These are phyloP conservation scores for Acorus calamus DNA, from an alignment of 106 monocot genomes.

Conservation along the genomic window DNA sequence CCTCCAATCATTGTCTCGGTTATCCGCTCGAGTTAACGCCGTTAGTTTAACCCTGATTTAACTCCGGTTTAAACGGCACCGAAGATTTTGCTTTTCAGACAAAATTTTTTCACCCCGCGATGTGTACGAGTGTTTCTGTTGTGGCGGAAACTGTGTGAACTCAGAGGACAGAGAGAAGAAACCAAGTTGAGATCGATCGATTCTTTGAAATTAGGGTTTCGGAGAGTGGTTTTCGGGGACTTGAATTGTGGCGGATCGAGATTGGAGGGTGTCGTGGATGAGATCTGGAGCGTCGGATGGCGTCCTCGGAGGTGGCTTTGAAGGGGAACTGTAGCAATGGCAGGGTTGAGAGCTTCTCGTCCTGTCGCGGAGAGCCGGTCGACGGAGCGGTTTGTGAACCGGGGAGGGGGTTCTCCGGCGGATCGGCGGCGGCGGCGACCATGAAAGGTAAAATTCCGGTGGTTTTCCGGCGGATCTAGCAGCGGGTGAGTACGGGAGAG, in stretches of 20 bases:
- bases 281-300: slow-evolving; percentile 2
- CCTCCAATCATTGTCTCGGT: background rate
- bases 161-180: no score
- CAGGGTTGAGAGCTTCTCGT: slow-evolving; percentile 19
- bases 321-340: slow-evolving; percentile 13
- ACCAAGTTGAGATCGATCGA: no score
- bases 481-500: background rate
- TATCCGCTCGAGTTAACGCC: no score
- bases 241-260: background rate
- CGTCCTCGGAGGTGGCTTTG: slow-evolving; percentile 25
- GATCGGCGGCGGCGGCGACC: slow-evolving; percentile 1
- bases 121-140: no score
- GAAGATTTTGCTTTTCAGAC: no score
- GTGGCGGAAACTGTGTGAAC: no score
- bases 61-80: no score
- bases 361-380: slow-evolving; percentile 2
- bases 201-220: background rate
- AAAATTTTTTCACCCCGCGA: no score
- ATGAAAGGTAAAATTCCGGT: slow-evolving; percentile 9
- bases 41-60: no score
- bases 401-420: slow-evolving; percentile 1
- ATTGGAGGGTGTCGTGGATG: background rate
- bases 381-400: slow-evolving; percentile 1
- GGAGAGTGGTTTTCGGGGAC: background rate
- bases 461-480: slow-evolving; percentile 1